Evolutionary conservation across 2,329 filamentous ascomycete genomes (phyloP), one percentile per base, ranked within the genome.

Genomic region (Ophiostoma triangulosporum): DNA sequence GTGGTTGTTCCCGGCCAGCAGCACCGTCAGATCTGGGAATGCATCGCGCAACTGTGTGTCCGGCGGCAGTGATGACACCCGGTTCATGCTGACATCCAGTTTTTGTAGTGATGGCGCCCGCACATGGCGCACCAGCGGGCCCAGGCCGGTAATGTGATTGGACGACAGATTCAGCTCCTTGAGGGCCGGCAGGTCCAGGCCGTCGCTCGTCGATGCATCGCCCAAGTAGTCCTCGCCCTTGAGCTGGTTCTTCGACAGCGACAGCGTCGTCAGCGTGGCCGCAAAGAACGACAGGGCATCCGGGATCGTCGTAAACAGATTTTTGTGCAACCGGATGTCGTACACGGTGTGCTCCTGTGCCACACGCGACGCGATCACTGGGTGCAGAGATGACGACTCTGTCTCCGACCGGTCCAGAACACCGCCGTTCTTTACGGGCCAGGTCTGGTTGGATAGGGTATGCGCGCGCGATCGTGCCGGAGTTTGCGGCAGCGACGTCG

Each of bases 31-130:
- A 6, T 72, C 74, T 0, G 88, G 87, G 64, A 88, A 96, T 1
- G 70, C 71, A 6, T 76, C 69, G 52, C 81, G 81, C 6, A 95
- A 70, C 24, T 64, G 54, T 6, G 57, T 58, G 43, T 58, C 65
- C 3, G 64, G 59, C 0, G 90, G 87, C 0, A 96, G 72, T 0
- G 76, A 75, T 1, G 80, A 77, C 29, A 97, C 69, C n/a, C 85
- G 81, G 64, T 97, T 97, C 58, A 84, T 78, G 24, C 85, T 88
- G 7, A 94, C 74, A 63, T 97, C 87, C 1, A 96, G 73, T 60
- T 84, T 85, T 52, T 84, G 79, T 6, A 97, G 74, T 6, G 70
- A 73, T 0, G 89, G 88, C 0, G 90, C 88, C n/a, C 76, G 73
- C 5, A 97, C 75, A 58, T 80, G 71, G 5, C 72, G 68, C 3